Evolutionary conservation across 2,329 filamentous ascomycete genomes (phyloP).

Genomic region (Aspergillus sp.): DNA sequence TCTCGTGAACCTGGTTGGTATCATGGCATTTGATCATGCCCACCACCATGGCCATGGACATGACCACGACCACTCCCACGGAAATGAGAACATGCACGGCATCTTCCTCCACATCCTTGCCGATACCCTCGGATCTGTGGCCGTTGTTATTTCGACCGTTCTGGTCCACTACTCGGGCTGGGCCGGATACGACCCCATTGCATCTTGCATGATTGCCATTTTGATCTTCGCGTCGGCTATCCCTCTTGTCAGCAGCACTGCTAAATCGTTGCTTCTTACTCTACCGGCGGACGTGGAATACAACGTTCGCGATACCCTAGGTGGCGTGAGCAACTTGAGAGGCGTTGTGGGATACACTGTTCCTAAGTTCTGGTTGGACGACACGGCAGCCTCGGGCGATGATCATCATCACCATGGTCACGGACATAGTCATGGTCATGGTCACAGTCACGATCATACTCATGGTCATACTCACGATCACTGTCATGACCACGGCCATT

Average conservation of each 20-base stretch:
- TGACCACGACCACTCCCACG: slow-evolving; percentile 55
- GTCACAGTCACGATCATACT: slow-evolving; percentile 29
- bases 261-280: slow-evolving; percentile 77
- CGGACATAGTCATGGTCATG: slow-evolving; percentile 13
- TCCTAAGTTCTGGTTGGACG: slow-evolving; percentile 91
- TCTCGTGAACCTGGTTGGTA: slow-evolving; percentile 86
- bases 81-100: slow-evolving; percentile 97
- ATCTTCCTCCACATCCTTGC: slow-evolving; percentile 96
- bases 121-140: slow-evolving; percentile 89
- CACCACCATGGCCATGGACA: slow-evolving; percentile 52
- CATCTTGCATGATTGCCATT: slow-evolving; percentile 88
- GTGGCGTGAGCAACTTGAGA: slow-evolving; percentile 75
- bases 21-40: slow-evolving; percentile 76
- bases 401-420: slow-evolving; percentile 38
- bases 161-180: slow-evolving; percentile 85
- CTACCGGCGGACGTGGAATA: slow-evolving; percentile 86
- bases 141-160: slow-evolving; percentile 87
- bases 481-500: slow-evolving; percentile 26
- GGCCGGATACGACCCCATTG: slow-evolving; percentile 91
- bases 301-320: slow-evolving; percentile 78
- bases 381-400: slow-evolving; percentile 49
- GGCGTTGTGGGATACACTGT: slow-evolving; percentile 84
- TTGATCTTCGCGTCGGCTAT: slow-evolving; percentile 91
- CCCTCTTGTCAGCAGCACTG: slow-evolving; percentile 81
- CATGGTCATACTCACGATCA: slow-evolving; percentile 33